Evolutionary conservation across 2,329 filamentous ascomycete species (phyloP).

Genomic region (Ilyonectria destructans): DNA sequence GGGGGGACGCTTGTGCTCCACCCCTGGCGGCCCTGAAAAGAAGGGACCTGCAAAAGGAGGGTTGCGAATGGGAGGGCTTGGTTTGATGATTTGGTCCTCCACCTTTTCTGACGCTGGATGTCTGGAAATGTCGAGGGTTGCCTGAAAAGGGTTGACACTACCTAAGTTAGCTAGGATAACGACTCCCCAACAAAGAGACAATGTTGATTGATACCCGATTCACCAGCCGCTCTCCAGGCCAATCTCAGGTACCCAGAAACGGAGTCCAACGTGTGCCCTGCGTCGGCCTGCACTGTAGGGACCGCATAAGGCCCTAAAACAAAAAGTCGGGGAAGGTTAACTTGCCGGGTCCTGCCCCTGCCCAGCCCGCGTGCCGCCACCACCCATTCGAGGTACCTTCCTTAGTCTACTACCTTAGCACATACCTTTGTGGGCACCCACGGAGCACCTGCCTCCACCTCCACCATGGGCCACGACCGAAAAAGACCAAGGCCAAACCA

Average conservation of each 20-base stretch:
- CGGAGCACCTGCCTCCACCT: not conserved
- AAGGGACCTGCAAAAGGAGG: not conserved
- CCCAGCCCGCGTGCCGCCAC: not conserved
- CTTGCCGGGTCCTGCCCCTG: conserved; percentile 9
- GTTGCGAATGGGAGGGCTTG: conserved; percentile 6
- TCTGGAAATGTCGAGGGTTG: not conserved
- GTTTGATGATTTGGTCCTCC: not conserved
- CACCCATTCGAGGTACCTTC: not conserved
- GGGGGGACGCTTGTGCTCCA: conserved; percentile 1
- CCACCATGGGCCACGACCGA: conserved; percentile 8
- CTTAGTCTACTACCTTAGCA: not conserved
- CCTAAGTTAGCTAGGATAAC: not conserved
- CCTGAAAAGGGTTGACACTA: not conserved
- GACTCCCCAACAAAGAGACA: not conserved
- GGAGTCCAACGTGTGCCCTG: conserved; percentile 11
- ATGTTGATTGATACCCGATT: not conserved
- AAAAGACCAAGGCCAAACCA: conserved; percentile 8
- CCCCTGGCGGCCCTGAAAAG: not conserved
- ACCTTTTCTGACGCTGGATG: conserved; percentile 1
- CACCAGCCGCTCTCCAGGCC: no score
- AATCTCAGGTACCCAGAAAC: not conserved
- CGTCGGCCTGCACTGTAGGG: conserved; percentile 7
- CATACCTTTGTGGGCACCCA: no score
- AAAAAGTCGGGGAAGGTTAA: conserved; percentile 16
- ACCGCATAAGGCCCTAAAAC: conserved; percentile 11